Conservation (phyloP, 2,329 filamentous ascomycete species). For the Cladorrhinum sp. region DNA sequence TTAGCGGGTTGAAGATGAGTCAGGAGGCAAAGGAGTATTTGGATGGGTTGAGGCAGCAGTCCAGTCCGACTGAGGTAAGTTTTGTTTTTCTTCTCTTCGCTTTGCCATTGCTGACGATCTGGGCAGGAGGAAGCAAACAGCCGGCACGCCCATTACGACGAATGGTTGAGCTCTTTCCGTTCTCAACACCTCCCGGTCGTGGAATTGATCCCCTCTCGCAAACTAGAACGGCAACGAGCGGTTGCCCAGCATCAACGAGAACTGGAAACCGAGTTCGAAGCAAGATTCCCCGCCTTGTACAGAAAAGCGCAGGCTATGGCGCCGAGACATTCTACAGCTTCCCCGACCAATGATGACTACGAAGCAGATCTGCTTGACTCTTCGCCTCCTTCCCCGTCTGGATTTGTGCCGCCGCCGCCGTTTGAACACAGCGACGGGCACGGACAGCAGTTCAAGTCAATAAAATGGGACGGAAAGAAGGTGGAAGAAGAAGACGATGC, state of each 20-base stretch:
- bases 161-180: constrained; percentile 44
- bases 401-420: constrained; percentile 23
- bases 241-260: constrained; percentile 46
- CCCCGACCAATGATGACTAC: background rate
- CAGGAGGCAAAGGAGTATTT: constrained; percentile 40
- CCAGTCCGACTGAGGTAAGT: constrained; percentile 35
- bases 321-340: background rate
- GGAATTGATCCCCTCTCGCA: constrained; percentile 38
- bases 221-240: constrained; percentile 40
- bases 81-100: background rate
- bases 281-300: constrained; percentile 44
- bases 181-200: constrained; percentile 40
- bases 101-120: constrained; percentile 16
- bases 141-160: constrained; percentile 39
- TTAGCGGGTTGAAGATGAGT: constrained; percentile 43
- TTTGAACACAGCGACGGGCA: constrained; percentile 10
- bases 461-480: constrained; percentile 11
- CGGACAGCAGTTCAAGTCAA: constrained; percentile 9
- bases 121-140: constrained; percentile 17
- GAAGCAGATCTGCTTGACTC: background rate
- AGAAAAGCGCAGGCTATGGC: constrained; percentile 41
- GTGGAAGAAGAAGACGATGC: constrained; percentile 20
- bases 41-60: constrained; percentile 37
- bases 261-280: constrained; percentile 49
- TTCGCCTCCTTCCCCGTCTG: constrained; percentile 8